A percentile compares a stretch with the other conserved stretches of the same genome.
Conservation (phyloP, 148 eudicot genomes). For the Chenopodium berlandieri region DNA sequence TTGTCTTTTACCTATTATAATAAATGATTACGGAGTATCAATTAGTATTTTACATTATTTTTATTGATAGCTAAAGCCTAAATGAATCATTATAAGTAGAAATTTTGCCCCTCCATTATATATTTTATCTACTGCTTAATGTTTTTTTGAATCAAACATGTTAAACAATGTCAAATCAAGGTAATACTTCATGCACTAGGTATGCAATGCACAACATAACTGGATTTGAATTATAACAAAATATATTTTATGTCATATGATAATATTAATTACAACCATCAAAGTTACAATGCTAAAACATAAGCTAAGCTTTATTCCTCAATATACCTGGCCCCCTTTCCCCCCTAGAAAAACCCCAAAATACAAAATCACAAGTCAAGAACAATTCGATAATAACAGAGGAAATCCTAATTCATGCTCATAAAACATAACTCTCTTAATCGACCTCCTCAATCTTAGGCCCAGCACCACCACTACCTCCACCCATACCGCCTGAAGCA, state of each 20-base stretch:
- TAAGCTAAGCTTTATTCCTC: neutral
- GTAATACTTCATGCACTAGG: too few relatives aligned
- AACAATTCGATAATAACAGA: neutral
- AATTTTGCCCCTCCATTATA: too few relatives aligned
- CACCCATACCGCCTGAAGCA: neutral
- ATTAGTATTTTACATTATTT: too few relatives aligned
- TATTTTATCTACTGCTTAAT: too few relatives aligned
- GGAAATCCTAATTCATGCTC: neutral
- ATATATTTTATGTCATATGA: neutral
- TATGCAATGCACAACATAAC: too few relatives aligned
- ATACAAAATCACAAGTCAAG: neutral
- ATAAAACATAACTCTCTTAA: neutral
- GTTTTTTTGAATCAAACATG: neutral
- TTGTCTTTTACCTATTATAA: too few relatives aligned
- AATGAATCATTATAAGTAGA: too few relatives aligned
- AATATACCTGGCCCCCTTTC: neutral
- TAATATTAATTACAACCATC: neutral
- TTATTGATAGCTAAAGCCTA: too few relatives aligned
- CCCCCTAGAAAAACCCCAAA: neutral
- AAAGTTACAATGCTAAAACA: neutral
- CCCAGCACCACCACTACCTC: slow-evolving; percentile 22
- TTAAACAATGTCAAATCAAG: neutral
- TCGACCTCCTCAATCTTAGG: slow-evolving; percentile 33
- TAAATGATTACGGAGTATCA: too few relatives aligned
- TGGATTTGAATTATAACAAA: neutral